These are phyloP conservation scores for Puccinia hordei DNA, from an alignment of 1,284 basidiomycete species.

Conservation along the genomic window DNA sequence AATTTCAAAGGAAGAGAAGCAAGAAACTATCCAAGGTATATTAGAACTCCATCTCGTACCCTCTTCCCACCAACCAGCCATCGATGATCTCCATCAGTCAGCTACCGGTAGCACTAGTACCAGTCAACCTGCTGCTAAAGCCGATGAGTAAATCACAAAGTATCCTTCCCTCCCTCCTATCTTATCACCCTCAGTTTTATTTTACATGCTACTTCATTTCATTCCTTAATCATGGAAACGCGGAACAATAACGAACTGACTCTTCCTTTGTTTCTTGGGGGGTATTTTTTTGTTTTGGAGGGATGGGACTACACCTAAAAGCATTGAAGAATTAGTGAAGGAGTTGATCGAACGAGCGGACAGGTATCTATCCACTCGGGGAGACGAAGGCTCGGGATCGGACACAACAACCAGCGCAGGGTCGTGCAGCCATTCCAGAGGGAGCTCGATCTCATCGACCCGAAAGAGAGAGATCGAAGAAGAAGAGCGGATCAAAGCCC, in stretches of 20 bases:
- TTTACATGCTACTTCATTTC: no score
- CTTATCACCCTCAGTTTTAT: not conserved
- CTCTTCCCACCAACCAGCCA: not conserved
- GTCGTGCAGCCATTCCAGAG: not conserved
- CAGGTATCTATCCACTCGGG: not conserved
- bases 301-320: not conserved
- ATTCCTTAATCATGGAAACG: not conserved
- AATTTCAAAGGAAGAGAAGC: conserved; percentile 33
- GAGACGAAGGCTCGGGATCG: not conserved
- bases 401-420: conserved; percentile 2
- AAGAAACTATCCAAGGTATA: conserved; percentile 47
- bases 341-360: conserved; percentile 3
- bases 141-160: conserved; percentile 24
- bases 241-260: not conserved
- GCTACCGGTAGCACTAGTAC: not conserved
- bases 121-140: not conserved
- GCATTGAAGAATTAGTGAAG: conserved; percentile 5
- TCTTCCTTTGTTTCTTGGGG: no score
- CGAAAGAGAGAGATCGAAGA: not conserved
- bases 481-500: conserved; percentile 9
- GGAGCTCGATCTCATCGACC: not conserved
- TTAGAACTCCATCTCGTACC: conserved; percentile 41
- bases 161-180: not conserved
- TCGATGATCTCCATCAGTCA: not conserved
- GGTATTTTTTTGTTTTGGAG: no score